Evolutionary conservation across 805 yeast species (phyloP).

Genomic region (Ogataea saltuana): DNA sequence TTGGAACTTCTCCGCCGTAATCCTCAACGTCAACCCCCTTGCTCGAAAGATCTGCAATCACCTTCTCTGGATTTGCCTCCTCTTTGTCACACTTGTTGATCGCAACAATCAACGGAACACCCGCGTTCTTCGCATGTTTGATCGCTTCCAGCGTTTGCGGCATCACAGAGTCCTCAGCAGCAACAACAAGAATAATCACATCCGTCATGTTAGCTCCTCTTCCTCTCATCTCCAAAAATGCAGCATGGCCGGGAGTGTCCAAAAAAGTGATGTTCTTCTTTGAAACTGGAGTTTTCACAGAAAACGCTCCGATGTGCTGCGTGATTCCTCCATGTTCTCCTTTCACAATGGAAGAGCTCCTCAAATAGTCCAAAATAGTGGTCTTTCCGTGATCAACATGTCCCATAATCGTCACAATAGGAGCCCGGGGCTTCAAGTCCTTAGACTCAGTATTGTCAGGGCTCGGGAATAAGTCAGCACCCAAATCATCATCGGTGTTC

Average conservation of each 20-base stretch:
- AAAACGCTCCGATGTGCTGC: constrained; percentile 96
- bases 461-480: constrained; percentile 60
- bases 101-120: constrained; percentile 86
- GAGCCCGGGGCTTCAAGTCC: constrained; percentile 69
- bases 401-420: constrained; percentile 97
- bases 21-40: constrained; percentile 85
- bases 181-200: constrained; percentile 87
- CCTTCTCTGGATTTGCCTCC: constrained; percentile 72
- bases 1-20: constrained; percentile 93
- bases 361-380: constrained; percentile 80
- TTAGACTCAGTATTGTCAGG: constrained; percentile 50
- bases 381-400: constrained; percentile 99
- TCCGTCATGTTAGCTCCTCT: constrained; percentile 95
- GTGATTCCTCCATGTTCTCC: constrained; percentile 96
- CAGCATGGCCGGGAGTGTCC: constrained; percentile 98
- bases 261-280: constrained; percentile 81
- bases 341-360: constrained; percentile 81
- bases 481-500: constrained; percentile 53
- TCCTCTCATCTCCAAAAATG: constrained; percentile 93
- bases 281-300: constrained; percentile 74
- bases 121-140: constrained; percentile 81
- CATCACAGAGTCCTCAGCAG: constrained; percentile 97
- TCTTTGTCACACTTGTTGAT: constrained; percentile 88
- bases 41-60: constrained; percentile 71
- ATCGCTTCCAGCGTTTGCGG: constrained; percentile 97